Conservation (phyloP, 2,329 filamentous ascomycete genomes). For the Fusarium tricinctum region DNA sequence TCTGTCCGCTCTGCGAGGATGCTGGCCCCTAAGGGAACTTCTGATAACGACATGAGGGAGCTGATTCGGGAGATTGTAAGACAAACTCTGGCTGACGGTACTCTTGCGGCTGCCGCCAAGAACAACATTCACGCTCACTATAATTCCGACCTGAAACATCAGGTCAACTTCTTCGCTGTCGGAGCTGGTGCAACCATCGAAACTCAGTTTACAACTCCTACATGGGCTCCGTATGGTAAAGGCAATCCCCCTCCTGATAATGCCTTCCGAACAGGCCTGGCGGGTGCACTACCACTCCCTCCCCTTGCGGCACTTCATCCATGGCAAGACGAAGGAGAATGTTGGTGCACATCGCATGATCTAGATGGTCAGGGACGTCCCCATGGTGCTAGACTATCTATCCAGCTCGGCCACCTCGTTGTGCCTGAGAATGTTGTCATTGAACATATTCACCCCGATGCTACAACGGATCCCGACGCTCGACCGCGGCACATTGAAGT, state of each 20-base stretch:
- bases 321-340: slow-evolving; percentile 87
- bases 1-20: slow-evolving; percentile 49
- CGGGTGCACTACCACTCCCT: slow-evolving; percentile 47
- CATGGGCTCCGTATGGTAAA: slow-evolving; percentile 57
- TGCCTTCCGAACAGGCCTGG: slow-evolving; percentile 39
- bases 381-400: slow-evolving; percentile 73
- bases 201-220: slow-evolving; percentile 69
- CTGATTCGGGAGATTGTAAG: slow-evolving; percentile 60
- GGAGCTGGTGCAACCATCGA: slow-evolving; percentile 77
- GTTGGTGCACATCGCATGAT: slow-evolving; percentile 79
- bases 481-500: slow-evolving; percentile 79
- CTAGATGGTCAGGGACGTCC: slow-evolving; percentile 58
- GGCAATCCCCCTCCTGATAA: slow-evolving; percentile 28
- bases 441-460: slow-evolving; percentile 76
- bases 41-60: slow-evolving; percentile 57
- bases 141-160: slow-evolving; percentile 61
- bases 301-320: slow-evolving; percentile 70
- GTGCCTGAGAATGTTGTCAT: slow-evolving; percentile 78
- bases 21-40: slow-evolving; percentile 53
- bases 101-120: slow-evolving; percentile 62
- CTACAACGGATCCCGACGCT: slow-evolving; percentile 71
- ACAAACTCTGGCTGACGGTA: slow-evolving; percentile 60
- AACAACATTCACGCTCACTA: slow-evolving; percentile 62
- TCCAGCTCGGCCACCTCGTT: slow-evolving; percentile 70
- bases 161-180: slow-evolving; percentile 80